Percentiles rank a stretch among this genome's conserved stretches.
Evolutionary conservation across 345 rosid species (phyloP).

Genomic region (Melaleuca alternifolia): DNA sequence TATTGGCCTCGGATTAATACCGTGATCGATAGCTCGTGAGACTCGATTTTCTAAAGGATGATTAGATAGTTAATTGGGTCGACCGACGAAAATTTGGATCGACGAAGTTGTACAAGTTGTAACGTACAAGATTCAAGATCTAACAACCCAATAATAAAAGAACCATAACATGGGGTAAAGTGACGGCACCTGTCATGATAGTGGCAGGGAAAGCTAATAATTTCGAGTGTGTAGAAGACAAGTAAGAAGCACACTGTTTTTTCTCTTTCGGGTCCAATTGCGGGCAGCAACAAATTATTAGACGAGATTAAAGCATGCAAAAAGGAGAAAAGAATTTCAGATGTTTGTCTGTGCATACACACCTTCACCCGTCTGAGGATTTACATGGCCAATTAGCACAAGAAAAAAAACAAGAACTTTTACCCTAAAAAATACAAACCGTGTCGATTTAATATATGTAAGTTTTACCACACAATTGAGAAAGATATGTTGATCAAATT

Average conservation of each 20-base stretch:
- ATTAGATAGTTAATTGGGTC: neutral
- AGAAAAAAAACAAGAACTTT: neutral
- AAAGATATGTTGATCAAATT: too few species aligned
- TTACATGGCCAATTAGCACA: neutral
- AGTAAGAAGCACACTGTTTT: neutral
- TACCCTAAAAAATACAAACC: too few species aligned
- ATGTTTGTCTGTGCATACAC: neutral
- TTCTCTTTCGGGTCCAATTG: neutral
- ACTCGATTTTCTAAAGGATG: neutral
- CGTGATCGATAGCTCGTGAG: neutral
- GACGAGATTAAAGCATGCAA: neutral
- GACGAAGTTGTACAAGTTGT: neutral
- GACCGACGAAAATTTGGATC: neutral
- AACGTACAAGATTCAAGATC: neutral
- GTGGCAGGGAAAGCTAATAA: neutral
- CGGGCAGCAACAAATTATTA: neutral
- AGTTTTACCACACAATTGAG: too few species aligned
- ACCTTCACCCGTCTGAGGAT: neutral
- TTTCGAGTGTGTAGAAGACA: neutral
- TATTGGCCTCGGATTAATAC: neutral
- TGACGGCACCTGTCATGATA: neutral
- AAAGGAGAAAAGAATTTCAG: neutral
- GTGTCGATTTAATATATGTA: too few species aligned
- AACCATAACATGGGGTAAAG: neutral
- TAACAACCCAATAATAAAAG: neutral